These are phyloP conservation scores for Laguncularia racemosa DNA, from an alignment of 345 rosid species.

Conservation along the genomic window DNA sequence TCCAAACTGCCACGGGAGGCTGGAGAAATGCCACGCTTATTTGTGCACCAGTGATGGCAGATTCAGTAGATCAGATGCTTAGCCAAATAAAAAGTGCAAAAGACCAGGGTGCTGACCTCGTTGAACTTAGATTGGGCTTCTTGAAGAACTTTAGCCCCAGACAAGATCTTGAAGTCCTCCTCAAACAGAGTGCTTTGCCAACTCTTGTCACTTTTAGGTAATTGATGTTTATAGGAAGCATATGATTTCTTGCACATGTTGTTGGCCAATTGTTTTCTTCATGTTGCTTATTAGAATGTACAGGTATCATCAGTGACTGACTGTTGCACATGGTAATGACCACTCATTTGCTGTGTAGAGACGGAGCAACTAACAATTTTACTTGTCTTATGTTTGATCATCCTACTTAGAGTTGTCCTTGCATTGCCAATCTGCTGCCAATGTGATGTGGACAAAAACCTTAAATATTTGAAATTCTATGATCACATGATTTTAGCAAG, in stretches of 20 bases:
- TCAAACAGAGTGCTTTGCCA: conserved; percentile 47
- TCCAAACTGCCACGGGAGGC: conserved; percentile 22
- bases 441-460: no score
- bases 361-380: no score
- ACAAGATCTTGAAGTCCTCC: conserved; percentile 39
- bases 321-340: no score
- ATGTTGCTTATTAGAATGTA: no score
- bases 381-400: no score
- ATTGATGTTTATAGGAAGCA: background rate
- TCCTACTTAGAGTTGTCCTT: no score
- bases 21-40: conserved; percentile 37
- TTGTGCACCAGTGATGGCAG: conserved; percentile 49
- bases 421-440: no score
- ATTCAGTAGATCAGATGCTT: conserved; percentile 45
- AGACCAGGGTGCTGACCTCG: conserved; percentile 49
- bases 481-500: background rate
- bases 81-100: conserved; percentile 35
- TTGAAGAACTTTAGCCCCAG: conserved; percentile 40
- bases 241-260: no score
- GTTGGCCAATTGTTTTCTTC: no score
- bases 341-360: no score
- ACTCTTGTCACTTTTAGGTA: conserved; percentile 54
- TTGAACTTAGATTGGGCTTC: conserved; percentile 46
- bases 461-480: background rate
- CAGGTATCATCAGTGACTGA: no score